phyloP scores from a whole-genome alignment of 192 early-diverging fungal species.

The Coemansia sp. region DNA sequence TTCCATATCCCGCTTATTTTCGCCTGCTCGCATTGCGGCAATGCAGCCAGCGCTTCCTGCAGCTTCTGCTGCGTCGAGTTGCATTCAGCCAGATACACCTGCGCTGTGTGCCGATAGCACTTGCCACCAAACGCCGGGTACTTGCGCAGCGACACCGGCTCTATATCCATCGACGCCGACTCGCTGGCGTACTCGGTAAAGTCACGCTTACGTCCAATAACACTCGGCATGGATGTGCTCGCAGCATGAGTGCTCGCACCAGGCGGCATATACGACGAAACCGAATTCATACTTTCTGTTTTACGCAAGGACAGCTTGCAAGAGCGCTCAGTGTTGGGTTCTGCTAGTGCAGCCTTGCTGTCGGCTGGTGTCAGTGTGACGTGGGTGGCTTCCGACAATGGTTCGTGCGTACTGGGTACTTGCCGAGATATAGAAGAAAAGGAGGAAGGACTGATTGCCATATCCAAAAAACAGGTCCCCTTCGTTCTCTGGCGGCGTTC shows the following conservation, averaged over 20 bases:
- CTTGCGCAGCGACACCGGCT: constrained; percentile 30
- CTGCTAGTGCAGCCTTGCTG: too few relatives aligned
- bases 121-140: constrained; percentile 51
- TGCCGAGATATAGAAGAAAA: constrained; percentile 3
- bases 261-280: not conserved
- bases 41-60: constrained; percentile 58
- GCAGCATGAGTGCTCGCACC: not conserved
- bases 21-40: constrained; percentile 58
- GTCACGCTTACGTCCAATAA: constrained; percentile 35
- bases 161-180: constrained; percentile 12
- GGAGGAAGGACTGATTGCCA: constrained; percentile 10
- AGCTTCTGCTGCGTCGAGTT: constrained; percentile 40
- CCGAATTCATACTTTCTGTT: not conserved
- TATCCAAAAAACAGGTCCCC: not conserved
- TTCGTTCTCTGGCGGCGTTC: not conserved
- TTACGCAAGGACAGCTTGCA: too few relatives aligned
- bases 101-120: constrained; percentile 56
- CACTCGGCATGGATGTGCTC: not conserved
- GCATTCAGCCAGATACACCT: constrained; percentile 49
- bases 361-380: not conserved
- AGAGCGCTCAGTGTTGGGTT: too few relatives aligned
- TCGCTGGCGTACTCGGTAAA: constrained; percentile 24
- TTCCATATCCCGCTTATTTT: constrained; percentile 72
- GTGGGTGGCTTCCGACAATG: not conserved
- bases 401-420: not conserved